These are phyloP conservation scores for Cerrena zonata DNA, from an alignment of 1,284 basidiomycete species.

Conservation along the genomic window DNA sequence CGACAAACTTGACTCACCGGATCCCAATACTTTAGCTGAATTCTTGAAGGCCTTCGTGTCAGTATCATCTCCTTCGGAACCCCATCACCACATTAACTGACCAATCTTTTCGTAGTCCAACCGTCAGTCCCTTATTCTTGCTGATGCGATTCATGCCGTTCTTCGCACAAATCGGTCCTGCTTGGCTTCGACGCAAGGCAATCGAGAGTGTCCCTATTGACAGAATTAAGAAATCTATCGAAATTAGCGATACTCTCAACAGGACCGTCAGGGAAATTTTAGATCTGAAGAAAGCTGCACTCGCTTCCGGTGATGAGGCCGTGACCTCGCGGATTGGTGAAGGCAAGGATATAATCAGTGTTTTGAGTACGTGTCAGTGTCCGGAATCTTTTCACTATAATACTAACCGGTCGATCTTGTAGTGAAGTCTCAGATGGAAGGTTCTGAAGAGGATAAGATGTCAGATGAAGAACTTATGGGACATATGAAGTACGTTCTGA, in stretches of 20 bases:
- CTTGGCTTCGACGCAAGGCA: conserved; percentile 31
- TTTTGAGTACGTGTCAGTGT: conserved; percentile 28
- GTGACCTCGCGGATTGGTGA: conserved; percentile 28
- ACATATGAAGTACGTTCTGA: too few species aligned
- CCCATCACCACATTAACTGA: background rate
- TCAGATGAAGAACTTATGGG: conserved; percentile 20
- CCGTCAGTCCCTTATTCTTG: conserved; percentile 18
- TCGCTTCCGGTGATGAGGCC: conserved; percentile 31
- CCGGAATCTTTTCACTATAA: background rate
- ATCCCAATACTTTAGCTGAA: conserved; percentile 24
- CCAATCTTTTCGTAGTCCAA: conserved; percentile 14
- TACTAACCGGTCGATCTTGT: too few species aligned
- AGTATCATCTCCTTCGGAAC: conserved; percentile 11
- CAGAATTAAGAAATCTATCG: conserved; percentile 28
- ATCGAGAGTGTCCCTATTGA: conserved; percentile 32
- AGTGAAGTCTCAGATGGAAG: conserved; percentile 24
- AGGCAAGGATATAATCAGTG: conserved; percentile 42
- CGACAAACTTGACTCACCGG: conserved; percentile 26
- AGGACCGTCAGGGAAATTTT: conserved; percentile 33
- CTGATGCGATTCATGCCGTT: conserved; percentile 28
- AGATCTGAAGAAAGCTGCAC: conserved; percentile 33
- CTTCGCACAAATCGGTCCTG: conserved; percentile 29
- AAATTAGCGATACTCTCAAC: conserved; percentile 36
- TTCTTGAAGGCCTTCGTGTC: conserved; percentile 27
- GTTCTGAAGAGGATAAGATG: conserved; percentile 18